Percentiles rank a stretch among this genome's conserved stretches.
phyloP scores from a whole-genome alignment of 1,284 basidiomycete genomes.

The Malassezia obtusa region DNA sequence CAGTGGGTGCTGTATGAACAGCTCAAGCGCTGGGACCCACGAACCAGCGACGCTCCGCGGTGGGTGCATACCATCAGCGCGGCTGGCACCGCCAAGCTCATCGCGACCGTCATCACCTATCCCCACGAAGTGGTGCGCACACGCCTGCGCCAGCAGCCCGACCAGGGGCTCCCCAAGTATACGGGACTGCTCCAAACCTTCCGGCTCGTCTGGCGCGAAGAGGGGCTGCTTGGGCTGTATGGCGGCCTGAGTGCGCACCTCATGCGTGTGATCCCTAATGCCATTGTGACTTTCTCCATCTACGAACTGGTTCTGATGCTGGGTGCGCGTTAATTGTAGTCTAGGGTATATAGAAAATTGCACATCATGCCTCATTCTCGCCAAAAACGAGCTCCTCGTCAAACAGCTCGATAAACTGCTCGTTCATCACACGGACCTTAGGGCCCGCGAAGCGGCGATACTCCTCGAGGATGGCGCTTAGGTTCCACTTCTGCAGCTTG shows the following conservation, averaged over 20 bases:
- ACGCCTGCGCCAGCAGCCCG: slow-evolving; percentile 66
- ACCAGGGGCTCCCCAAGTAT: slow-evolving; percentile 63
- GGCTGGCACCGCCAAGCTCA: slow-evolving; percentile 81
- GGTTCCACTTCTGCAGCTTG: slow-evolving; percentile 52
- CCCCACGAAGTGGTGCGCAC: slow-evolving; percentile 60
- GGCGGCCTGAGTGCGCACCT: slow-evolving; percentile 88
- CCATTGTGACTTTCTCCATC: slow-evolving; percentile 81
- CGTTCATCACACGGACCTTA: slow-evolving; percentile 53
- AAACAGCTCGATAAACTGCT: slow-evolving; percentile 56
- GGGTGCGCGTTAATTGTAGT: slow-evolving; percentile 11
- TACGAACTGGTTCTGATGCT: slow-evolving; percentile 48
- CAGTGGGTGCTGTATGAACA: slow-evolving; percentile 95
- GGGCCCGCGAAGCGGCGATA: slow-evolving; percentile 53
- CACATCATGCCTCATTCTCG: slow-evolving; percentile 37
- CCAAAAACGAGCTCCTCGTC: slow-evolving; percentile 55
- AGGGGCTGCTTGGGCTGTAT: slow-evolving; percentile 75
- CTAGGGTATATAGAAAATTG: slow-evolving; percentile 10
- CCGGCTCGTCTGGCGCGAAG: slow-evolving; percentile 73
- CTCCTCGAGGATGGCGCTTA: slow-evolving; percentile 53
- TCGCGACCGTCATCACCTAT: slow-evolving; percentile 50
- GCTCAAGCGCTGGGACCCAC: slow-evolving; percentile 54
- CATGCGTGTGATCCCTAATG: slow-evolving; percentile 73
- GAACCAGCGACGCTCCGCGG: background rate
- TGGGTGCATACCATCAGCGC: slow-evolving; percentile 77
- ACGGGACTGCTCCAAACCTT: slow-evolving; percentile 76